These are phyloP conservation scores for Helichrysum umbraculigerum DNA, from an alignment of 129 eudicot genomes.

Conservation along the genomic window DNA sequence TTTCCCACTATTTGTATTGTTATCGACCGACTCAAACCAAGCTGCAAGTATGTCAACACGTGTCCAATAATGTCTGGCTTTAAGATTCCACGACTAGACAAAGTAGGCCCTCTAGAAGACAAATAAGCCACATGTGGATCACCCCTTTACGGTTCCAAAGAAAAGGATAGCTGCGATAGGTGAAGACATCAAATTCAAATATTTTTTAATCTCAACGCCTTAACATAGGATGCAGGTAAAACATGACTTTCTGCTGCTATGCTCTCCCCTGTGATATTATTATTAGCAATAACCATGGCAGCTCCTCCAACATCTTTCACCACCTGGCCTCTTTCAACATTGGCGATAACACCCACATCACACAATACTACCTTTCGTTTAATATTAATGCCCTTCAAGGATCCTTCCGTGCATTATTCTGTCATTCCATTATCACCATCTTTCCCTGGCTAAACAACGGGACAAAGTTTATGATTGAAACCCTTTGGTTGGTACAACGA, in stretches of 20 bases:
- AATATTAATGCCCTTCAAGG: background rate
- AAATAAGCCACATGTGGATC: constrained; percentile 7
- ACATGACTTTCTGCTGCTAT: background rate
- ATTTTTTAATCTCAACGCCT: background rate
- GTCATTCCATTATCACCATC: background rate
- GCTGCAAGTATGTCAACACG: constrained; percentile 9
- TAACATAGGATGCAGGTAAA: constrained; percentile 3
- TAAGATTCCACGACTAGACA: background rate
- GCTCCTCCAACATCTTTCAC: background rate
- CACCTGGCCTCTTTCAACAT: background rate
- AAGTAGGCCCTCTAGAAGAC: constrained; percentile 4
- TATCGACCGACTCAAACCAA: background rate
- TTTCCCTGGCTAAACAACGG: background rate
- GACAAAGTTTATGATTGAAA: background rate
- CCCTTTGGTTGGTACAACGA: background rate
- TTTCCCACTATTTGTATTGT: background rate
- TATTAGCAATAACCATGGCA: constrained; percentile 1
- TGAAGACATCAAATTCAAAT: background rate
- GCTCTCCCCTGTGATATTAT: background rate
- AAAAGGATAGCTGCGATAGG: background rate
- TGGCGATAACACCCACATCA: background rate
- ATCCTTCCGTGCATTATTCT: background rate
- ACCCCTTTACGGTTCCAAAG: background rate
- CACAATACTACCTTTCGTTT: background rate
- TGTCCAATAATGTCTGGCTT: constrained; percentile 1